These are phyloP conservation scores for Pseudonitzschia delicatissima DNA, from an alignment of 108 stramenopile species.

Conservation along the genomic window DNA sequence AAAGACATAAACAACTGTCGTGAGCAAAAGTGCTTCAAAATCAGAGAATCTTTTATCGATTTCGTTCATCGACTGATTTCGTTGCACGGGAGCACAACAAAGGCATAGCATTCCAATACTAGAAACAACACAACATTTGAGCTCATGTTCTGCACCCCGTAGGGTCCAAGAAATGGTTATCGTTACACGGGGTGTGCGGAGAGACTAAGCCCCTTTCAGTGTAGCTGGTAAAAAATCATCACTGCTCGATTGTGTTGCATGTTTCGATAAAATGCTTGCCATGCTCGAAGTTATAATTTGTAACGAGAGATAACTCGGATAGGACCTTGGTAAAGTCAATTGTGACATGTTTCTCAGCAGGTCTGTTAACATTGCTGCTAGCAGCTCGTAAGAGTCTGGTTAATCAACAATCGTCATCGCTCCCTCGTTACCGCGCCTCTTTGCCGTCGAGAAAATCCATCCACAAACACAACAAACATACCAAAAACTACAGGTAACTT, in stretches of 20 bases:
- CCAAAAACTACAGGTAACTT: constrained; percentile 21
- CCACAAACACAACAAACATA: constrained; percentile 8
- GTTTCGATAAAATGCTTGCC: not conserved
- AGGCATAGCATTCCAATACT: not conserved
- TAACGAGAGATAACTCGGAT: not conserved
- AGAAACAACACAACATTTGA: not conserved
- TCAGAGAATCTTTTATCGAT: not conserved
- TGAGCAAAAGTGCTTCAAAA: not conserved
- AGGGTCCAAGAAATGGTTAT: constrained; percentile 11
- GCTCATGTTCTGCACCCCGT: constrained; percentile 12
- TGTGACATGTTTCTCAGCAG: constrained; percentile 10
- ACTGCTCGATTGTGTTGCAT: not conserved
- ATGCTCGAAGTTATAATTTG: not conserved
- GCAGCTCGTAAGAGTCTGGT: constrained; percentile 7
- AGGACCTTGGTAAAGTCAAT: not conserved
- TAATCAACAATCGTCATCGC: constrained; percentile 15
- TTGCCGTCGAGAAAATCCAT: not conserved
- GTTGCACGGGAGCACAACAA: not conserved
- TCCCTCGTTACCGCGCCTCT: not conserved
- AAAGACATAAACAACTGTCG: not conserved
- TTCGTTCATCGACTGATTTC: not conserved
- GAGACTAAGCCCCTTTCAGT: constrained; percentile 15
- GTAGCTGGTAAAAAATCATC: constrained; percentile 15
- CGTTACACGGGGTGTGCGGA: constrained; percentile 2
- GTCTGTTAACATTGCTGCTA: not conserved